Evolutionary conservation across 805 yeast species (phyloP).

Genomic region (Wickerhamiella alocasiicola): DNA sequence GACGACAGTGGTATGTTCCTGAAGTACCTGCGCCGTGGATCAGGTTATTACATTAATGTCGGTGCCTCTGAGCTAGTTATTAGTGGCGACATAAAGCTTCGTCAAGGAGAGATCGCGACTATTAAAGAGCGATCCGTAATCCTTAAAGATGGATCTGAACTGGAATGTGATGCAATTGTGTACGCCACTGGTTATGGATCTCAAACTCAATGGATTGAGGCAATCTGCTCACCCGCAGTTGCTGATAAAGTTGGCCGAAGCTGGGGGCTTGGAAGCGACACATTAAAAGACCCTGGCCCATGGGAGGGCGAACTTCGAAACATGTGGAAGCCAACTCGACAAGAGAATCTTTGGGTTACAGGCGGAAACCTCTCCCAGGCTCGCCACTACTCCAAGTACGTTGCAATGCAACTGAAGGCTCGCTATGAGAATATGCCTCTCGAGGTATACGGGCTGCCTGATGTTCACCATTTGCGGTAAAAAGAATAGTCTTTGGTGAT

Average conservation of each 20-base stretch:
- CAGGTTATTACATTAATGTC: conserved; percentile 38
- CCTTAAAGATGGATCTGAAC: conserved; percentile 30
- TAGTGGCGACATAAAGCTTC: conserved; percentile 31
- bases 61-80: conserved; percentile 33
- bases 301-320: conserved; percentile 9
- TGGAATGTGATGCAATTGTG: conserved; percentile 31
- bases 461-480: conserved; percentile 4
- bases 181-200: conserved; percentile 33
- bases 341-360: conserved; percentile 7
- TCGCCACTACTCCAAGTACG: conserved; percentile 7
- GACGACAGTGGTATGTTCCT: conserved; percentile 36
- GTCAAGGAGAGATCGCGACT: conserved; percentile 29
- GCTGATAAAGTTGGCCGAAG: conserved; percentile 6
- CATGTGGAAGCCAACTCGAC: conserved; percentile 8
- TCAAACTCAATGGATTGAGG: conserved; percentile 8
- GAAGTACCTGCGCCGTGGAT: conserved; percentile 32
- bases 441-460: conserved; percentile 3
- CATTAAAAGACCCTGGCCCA: conserved; percentile 6
- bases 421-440: conserved; percentile 3
- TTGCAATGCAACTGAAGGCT: conserved; percentile 9
- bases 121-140: conserved; percentile 32
- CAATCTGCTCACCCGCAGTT: neutral
- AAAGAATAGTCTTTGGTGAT: too few relatives aligned
- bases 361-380: conserved; percentile 7
- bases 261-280: conserved; percentile 7